phyloP scores from a whole-genome alignment of 2,329 filamentous ascomycete species.

The Colletotrichum godetiae region DNA sequence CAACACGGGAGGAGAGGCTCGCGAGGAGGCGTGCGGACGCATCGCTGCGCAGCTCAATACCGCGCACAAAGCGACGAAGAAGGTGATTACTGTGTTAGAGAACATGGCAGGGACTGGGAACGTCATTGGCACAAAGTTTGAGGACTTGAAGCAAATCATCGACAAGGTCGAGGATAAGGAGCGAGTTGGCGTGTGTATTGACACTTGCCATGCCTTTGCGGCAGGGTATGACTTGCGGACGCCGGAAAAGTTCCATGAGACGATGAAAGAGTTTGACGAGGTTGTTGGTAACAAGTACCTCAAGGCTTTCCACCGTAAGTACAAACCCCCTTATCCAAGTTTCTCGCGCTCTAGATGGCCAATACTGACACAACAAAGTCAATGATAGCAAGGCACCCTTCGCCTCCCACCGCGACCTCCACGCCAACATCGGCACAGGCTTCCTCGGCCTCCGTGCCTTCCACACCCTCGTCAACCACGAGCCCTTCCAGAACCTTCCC shows the following conservation, averaged over 20 bases:
- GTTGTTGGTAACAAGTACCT: slow-evolving; percentile 84
- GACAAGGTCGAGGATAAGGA: slow-evolving; percentile 80
- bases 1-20: slow-evolving; percentile 76
- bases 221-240: slow-evolving; percentile 91
- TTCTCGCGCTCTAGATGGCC: not conserved
- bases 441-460: slow-evolving; percentile 93
- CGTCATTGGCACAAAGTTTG: slow-evolving; percentile 85
- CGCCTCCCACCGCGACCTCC: slow-evolving; percentile 83
- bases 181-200: slow-evolving; percentile 92
- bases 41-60: slow-evolving; percentile 87
- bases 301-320: slow-evolving; percentile 77
- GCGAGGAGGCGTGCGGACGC: slow-evolving; percentile 77
- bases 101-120: slow-evolving; percentile 96
- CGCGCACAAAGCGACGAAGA: slow-evolving; percentile 79
- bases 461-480: slow-evolving; percentile 89
- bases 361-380: slow-evolving; percentile 55
- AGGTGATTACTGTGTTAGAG: slow-evolving; percentile 87
- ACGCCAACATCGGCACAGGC: slow-evolving; percentile 96
- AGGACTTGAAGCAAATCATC: slow-evolving; percentile 89
- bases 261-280: slow-evolving; percentile 80
- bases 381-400: slow-evolving; percentile 97
- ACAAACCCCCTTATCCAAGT: too few relatives aligned
- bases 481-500: slow-evolving; percentile 79
- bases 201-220: slow-evolving; percentile 96
- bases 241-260: slow-evolving; percentile 77